phyloP scores from a whole-genome alignment of 768 basidiomycete genomes.

The Lactarius evosmus region DNA sequence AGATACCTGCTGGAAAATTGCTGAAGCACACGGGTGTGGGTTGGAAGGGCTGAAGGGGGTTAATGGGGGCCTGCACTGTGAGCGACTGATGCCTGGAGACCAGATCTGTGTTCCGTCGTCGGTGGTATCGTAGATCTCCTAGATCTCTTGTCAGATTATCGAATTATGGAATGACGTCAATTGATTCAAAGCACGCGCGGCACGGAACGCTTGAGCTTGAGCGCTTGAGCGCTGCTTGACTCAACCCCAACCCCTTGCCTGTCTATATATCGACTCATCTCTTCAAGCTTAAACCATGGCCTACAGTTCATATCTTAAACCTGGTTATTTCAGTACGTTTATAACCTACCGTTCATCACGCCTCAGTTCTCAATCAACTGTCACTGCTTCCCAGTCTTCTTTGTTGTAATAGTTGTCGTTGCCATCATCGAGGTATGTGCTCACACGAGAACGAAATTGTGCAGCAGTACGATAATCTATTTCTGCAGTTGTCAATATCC shows the following conservation, averaged over 20 bases:
- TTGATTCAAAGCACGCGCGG: not conserved
- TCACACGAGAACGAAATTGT: not conserved
- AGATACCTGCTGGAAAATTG: conserved; percentile 29
- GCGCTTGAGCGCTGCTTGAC: not conserved
- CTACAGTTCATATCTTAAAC: conserved; percentile 6
- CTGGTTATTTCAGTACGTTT: conserved; percentile 24
- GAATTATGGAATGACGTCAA: not conserved
- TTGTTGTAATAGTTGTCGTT: conserved; percentile 17
- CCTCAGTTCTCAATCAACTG: not conserved
- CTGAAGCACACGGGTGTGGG: conserved; percentile 23
- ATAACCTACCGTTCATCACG: not conserved
- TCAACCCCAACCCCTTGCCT: not conserved
- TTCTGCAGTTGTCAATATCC: conserved; percentile 57
- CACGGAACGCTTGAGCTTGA: not conserved
- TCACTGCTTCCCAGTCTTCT: conserved; percentile 16
- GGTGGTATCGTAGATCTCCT: not conserved
- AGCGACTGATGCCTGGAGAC: conserved; percentile 26
- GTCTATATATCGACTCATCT: not conserved
- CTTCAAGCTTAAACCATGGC: conserved; percentile 12
- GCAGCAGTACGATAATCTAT: not conserved
- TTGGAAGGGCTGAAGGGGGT: conserved; percentile 22
- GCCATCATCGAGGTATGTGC: conserved; percentile 25
- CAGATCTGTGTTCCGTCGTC: conserved; percentile 24
- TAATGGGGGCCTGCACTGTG: conserved; percentile 21
- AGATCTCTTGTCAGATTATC: not conserved